phyloP scores from a whole-genome alignment of 306 rosid species.

The Phaseolus lunatus region DNA sequence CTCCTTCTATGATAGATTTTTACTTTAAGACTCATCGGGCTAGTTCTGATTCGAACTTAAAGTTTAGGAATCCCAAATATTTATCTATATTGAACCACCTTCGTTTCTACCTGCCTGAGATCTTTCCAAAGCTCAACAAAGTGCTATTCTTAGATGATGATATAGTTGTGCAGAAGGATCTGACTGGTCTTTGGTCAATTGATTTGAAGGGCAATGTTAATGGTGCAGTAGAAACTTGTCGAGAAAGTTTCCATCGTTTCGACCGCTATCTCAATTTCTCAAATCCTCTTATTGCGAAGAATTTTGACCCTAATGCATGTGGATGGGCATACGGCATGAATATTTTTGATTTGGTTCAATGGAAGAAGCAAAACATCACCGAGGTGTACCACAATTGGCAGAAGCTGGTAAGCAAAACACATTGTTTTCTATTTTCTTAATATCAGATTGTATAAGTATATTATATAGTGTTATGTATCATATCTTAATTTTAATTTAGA shows the following conservation, averaged over 20 bases:
- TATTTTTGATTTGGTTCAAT: conserved; percentile 84
- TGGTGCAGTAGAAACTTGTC: conserved; percentile 97
- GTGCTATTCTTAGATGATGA: conserved; percentile 95
- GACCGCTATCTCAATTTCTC: conserved; percentile 96
- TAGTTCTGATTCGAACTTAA: conserved; percentile 78
- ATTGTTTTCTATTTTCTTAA: background rate
- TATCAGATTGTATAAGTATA: background rate
- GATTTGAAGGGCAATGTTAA: conserved; percentile 88
- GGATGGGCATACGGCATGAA: conserved; percentile 99
- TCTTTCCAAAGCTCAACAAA: conserved; percentile 89
- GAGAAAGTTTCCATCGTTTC: conserved; percentile 91
- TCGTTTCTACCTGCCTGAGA: conserved; percentile 91
- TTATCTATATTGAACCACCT: conserved; percentile 93
- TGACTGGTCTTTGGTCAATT: conserved; percentile 79
- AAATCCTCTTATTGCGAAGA: conserved; percentile 80
- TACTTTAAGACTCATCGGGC: conserved; percentile 83
- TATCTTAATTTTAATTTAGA: background rate
- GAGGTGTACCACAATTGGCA: conserved; percentile 95
- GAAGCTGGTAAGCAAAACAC: conserved; percentile 72
- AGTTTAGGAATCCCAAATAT: conserved; percentile 93
- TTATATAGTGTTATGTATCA: background rate
- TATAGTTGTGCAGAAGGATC: conserved; percentile 89
- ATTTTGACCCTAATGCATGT: conserved; percentile 90
- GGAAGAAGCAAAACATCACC: conserved; percentile 95
- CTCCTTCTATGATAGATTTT: conserved; percentile 86